These are phyloP conservation scores for Fusarium newnesense DNA, from an alignment of 2,329 filamentous ascomycete genomes.

Conservation along the genomic window DNA sequence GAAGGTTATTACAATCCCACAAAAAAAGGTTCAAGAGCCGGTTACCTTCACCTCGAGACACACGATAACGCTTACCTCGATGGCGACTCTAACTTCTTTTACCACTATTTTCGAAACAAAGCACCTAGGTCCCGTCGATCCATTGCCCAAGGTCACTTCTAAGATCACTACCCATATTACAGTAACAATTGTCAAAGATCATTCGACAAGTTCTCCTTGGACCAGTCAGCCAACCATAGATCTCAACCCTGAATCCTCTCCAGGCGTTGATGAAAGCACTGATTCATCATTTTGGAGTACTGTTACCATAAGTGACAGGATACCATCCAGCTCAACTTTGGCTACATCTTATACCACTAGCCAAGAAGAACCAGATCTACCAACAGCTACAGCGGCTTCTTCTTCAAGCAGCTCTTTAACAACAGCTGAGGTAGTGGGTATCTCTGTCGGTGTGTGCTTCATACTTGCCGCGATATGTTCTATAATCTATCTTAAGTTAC, in stretches of 20 bases:
- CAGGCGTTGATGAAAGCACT: not conserved
- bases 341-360: not conserved
- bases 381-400: not conserved
- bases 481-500: too few relatives aligned
- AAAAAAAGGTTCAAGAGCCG: not conserved
- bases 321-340: not conserved
- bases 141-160: not conserved
- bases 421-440: not conserved
- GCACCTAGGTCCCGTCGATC: not conserved
- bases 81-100: not conserved
- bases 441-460: not conserved
- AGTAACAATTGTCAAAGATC: not conserved
- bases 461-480: not conserved
- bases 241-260: not conserved
- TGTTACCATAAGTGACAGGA: not conserved
- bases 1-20: not conserved
- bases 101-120: not conserved
- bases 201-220: too few relatives aligned
- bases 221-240: not conserved
- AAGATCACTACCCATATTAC: not conserved
- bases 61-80: not conserved
- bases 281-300: not conserved
- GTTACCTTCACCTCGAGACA: not conserved
- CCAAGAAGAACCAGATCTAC: not conserved
- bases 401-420: not conserved